Percentiles rank a stretch among this genome's conserved stretches.
phyloP scores from a whole-genome alignment of 1,284 basidiomycete species.

The Leccinum solheimii region DNA sequence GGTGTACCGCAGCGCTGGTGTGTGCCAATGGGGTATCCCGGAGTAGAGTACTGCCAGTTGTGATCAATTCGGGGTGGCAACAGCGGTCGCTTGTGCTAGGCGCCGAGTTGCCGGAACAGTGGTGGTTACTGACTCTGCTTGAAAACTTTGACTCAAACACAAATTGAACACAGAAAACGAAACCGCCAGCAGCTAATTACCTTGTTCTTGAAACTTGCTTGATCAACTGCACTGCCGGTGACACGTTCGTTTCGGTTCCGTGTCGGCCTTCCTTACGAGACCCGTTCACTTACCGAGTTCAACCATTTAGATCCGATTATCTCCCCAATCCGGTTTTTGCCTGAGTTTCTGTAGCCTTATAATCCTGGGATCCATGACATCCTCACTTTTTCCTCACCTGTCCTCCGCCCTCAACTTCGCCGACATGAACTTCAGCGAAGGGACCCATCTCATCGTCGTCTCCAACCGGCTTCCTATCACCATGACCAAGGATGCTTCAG shows the following conservation, averaged over 20 bases:
- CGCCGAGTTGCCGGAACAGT: background rate
- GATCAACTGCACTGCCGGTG: background rate
- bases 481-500: constrained; percentile 82
- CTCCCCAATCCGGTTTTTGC: constrained; percentile 33
- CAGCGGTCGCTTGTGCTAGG: constrained; percentile 7
- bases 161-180: no score
- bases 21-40: constrained; percentile 20
- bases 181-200: no score
- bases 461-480: constrained; percentile 94
- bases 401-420: constrained; percentile 36
- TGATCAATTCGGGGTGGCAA: no score
- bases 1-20: background rate
- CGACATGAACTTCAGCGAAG: constrained; percentile 41
- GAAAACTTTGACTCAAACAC: no score
- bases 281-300: constrained; percentile 6
- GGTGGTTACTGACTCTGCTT: no score
- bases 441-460: constrained; percentile 88
- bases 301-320: constrained; percentile 33
- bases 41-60: constrained; percentile 3
- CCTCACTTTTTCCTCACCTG: constrained; percentile 30
- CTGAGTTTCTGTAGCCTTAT: constrained; percentile 31
- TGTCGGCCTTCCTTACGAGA: constrained; percentile 1
- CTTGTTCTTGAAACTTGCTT: no score
- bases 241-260: constrained; percentile 15
- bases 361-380: constrained; percentile 26